Base-by-base conservation (phyloP, 345 rosid genomes). In the Brassica cretica region DNA sequence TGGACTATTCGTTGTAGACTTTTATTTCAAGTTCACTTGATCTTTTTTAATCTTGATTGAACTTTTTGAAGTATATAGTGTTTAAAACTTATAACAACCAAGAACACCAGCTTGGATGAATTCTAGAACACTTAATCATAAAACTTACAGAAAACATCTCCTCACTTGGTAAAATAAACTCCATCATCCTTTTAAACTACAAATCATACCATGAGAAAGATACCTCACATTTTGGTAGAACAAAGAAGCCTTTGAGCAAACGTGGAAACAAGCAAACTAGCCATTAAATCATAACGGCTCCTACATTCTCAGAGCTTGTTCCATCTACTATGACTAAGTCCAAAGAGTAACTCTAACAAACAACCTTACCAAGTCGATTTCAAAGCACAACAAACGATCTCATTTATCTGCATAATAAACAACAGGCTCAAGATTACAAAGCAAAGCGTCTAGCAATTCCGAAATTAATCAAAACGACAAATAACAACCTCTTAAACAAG, bases 401-500 rank as follows among this genome's bases (percentile, higher is more conserved):
- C 81, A 66, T 60, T 59, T 60, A 72, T 72, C 81, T 65, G 66
- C 76, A 49, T n/a, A 49, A 78, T 56, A 66, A 72, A 66, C 77
- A 66, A 78, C 12, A 1, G 21, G 39, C 46, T 25, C 5, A 15
- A 61, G 14, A 66, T 33, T 46, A 78, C 82, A 78, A 8, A 41
- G 6, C 27, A 14, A 67, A 55, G 18, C 12, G 29, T 16, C 9
- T 1, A 44, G 68, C 55, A 44, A 32, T 2, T n/a, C 16, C 29
- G 68, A 24, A 68, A 78, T 58, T 1, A 27, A 71, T 11, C 5
- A 1, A 65, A 61, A 10, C 4, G 14, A 39, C 5, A 15, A 51
- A 16, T 16, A 12, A 37, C 15, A 19, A 62, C 56, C 82, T 88
- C 15, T 63, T 88, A 89, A 39, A 94, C 97, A 84, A 94, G 97